These are phyloP conservation scores for Huntiella savannae DNA, from an alignment of 2,329 filamentous ascomycete genomes.

Conservation along the genomic window DNA sequence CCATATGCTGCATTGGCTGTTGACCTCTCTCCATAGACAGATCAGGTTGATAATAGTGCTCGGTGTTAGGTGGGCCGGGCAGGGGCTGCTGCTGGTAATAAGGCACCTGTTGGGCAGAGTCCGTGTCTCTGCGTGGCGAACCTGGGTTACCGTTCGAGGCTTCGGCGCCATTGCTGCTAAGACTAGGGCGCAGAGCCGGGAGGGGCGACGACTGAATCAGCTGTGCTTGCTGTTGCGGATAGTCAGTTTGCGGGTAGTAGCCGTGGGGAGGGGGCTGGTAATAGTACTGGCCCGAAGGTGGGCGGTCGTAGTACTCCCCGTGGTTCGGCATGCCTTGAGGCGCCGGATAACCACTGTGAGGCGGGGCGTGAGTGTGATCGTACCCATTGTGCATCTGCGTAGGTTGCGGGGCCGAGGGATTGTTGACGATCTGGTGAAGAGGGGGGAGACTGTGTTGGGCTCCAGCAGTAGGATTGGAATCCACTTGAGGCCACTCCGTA, in stretches of 20 bases:
- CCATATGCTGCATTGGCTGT: slow-evolving; percentile 1
- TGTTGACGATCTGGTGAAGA: background rate
- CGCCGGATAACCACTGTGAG: slow-evolving; percentile 13
- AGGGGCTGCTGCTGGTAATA: background rate
- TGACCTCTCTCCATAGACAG: too few relatives aligned
- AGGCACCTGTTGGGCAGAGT: background rate
- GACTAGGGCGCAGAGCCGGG: slow-evolving; percentile 9
- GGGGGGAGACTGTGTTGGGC: background rate
- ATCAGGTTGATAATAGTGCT: too few relatives aligned
- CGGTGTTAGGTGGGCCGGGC: background rate
- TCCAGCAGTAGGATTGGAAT: too few relatives aligned
- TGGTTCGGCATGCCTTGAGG: slow-evolving; percentile 12
- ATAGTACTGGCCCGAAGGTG: slow-evolving; percentile 5
- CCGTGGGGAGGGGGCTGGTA: background rate
- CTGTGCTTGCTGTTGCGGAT: slow-evolving; percentile 4
- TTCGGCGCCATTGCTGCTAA: slow-evolving; percentile 5
- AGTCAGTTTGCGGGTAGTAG: background rate
- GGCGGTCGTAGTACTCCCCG: background rate
- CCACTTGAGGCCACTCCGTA: too few relatives aligned
- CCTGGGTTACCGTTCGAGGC: background rate
- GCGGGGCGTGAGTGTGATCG: background rate
- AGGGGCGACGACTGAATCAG: slow-evolving; percentile 7
- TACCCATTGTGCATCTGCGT: background rate
- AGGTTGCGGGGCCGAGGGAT: background rate
- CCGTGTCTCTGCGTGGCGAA: background rate